Base-by-base conservation (phyloP, 441 rosid species). In the Gossypium trilobum region DNA sequence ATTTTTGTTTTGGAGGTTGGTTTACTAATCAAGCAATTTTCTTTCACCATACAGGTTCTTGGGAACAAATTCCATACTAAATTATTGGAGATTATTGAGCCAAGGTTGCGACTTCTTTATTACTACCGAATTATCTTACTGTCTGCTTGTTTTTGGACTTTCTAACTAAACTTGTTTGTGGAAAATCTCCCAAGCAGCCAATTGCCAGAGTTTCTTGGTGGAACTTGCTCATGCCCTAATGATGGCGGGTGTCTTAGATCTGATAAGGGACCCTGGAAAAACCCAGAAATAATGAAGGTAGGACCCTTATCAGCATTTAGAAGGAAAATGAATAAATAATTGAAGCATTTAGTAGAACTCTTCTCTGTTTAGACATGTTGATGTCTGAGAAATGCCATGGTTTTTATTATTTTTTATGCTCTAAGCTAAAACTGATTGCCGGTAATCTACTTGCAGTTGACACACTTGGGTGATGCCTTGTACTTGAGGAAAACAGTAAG, bases 161-260 rank as follows among this genome's bases (percentile, higher is more conserved):
- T 57, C 63, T 64, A 48, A 51, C 72, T 68, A 16, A 42, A 33
- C 60, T 72, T 73, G 29, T 54, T 75, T 74, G 57, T 59, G 27
- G 64, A 73, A 67, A 77, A 72, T 68, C 31, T 76, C 64, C 19
- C 29, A 55, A 66, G 73, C 92, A 93, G 97, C 78, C 93, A 94
- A 88, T 83, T 94, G 82, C 98, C 98, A 23, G 87, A 89, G 46
- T 94, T 91, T 88, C 93, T 91, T 50, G 98, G 98, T 25, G 97
- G 98, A 82, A 86, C 83, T 48, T 91, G 97, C 80, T 78, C 84
- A 0, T 94, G 98, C 82, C 78, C 82, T 52, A 78, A 84, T 78
- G 89, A 83, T 72, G 96, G 97, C n/a, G 92, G 96, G 46, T 94
- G 98, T 70, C 83, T 91, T 74, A 80, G 83, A 78, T 90, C 92